Evolutionary conservation across 208 protist species (phyloP).

Genomic region (Acanthamoeba healyi): DNA sequence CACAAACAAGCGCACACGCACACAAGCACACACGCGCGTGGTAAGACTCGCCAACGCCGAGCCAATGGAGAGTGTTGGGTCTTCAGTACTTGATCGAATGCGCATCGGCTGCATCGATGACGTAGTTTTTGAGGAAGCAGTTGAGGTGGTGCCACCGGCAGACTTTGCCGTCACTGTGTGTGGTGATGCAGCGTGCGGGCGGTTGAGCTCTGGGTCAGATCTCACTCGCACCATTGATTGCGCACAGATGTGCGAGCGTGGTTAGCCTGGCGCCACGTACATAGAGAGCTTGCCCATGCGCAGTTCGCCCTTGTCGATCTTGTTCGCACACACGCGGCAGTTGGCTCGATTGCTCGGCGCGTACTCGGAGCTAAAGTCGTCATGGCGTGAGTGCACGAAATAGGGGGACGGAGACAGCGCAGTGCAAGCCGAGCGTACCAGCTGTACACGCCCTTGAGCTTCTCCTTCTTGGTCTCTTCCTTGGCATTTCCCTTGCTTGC

Average conservation of each 20-base stretch:
- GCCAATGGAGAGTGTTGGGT: neutral
- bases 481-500: neutral
- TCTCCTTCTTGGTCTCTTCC: conserved; percentile 2
- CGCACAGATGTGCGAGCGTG: too few relatives aligned
- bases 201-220: too few relatives aligned
- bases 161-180: conserved; percentile 31
- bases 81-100: neutral
- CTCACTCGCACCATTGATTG: too few relatives aligned
- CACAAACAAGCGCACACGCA: too few relatives aligned
- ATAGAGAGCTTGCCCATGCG: neutral
- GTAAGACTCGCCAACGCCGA: too few relatives aligned
- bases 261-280: too few relatives aligned
- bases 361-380: conserved; percentile 9
- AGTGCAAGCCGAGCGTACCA: neutral
- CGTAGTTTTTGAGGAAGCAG: conserved; percentile 27
- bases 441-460: conserved; percentile 21
- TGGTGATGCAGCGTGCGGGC: too few relatives aligned
- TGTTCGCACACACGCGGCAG: conserved; percentile 34
- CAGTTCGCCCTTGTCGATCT: conserved; percentile 10
- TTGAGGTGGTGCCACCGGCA: conserved; percentile 15
- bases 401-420: neutral
- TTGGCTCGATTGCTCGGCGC: neutral
- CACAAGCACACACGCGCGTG: too few relatives aligned
- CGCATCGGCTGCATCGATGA: neutral
- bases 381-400: too few relatives aligned